Base-by-base conservation (phyloP, 208 protist genomes). In the Trypanosoma scelopori region DNA sequence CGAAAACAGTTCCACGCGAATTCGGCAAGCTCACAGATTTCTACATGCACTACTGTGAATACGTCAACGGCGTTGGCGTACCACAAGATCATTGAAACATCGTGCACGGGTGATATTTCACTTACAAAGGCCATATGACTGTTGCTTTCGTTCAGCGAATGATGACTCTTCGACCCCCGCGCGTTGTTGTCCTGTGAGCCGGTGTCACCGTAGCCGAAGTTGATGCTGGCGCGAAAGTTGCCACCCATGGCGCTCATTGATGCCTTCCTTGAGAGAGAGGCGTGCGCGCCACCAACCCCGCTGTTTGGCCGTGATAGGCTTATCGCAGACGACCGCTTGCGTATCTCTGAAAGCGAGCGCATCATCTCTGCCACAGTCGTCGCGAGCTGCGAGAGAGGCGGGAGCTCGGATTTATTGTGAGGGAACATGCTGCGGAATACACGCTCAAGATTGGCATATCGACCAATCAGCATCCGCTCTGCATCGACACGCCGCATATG, bases 401-500 rank as follows among this genome's bases (percentile, higher is more conserved):
- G 71, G 28, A 78, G 49, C 3, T 68, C 61, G 37, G 42, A 13
- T 30, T 69, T 69, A 22, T 47, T 59, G 45, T 65, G 74, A 20
- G 81, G 70, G 67, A 85, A 86, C 32, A 86, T 68, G 12, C 74
- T 69, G 41, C 78, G 69, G 57, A 81, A 81, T 1, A 81, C 58
- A 16, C 55, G 55, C 37, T 77, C 48, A 18, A 91, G 58, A 25
- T 74, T 62, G 5, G 64, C 20, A 51, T 80, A 82, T n/a, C 81
- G 85, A 39, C 60, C 76, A 35, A 87, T 74, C 1, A 91, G 61
- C 25, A 82, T 62, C 25, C 67, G 67, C 63, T 91, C 85, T 20
- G 78, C 4, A 37, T 52, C 69, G 2, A 62, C 69, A 9, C 77
- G 75, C 3, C 85, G 81, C 45, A 71, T 78, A 23, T 77, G 74